A percentile compares a stretch with the other conserved stretches of the same genome.
Evolutionary conservation across 257 asterid species (phyloP).

Genomic region (Fraxinus excelsior): DNA sequence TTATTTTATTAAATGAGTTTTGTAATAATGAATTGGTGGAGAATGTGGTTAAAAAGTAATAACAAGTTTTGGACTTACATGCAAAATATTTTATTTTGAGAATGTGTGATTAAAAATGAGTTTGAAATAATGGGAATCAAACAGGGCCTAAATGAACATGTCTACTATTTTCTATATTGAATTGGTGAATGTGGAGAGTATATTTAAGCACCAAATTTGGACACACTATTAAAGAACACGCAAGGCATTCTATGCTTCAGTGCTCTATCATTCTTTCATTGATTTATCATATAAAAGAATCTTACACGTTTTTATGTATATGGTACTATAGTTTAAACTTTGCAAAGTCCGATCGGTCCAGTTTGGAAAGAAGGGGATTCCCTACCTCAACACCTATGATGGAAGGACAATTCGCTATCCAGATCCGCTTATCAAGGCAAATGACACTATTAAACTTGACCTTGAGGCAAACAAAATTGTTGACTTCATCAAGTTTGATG

Average conservation of each 20-base stretch:
- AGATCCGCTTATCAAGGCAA: conserved; percentile 23
- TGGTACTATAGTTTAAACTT: conserved; percentile 33
- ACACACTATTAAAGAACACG: too few relatives aligned
- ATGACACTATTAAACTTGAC: conserved; percentile 40
- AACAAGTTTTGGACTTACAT: too few relatives aligned
- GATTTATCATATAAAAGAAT: background rate
- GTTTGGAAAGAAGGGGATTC: conserved; percentile 38
- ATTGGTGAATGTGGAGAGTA: too few relatives aligned
- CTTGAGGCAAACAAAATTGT: conserved; percentile 34
- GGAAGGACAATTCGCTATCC: conserved; percentile 39
- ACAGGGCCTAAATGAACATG: background rate
- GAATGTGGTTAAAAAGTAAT: too few relatives aligned
- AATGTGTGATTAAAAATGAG: too few relatives aligned
- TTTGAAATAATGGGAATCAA: too few relatives aligned
- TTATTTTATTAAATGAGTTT: too few relatives aligned
- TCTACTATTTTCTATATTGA: background rate
- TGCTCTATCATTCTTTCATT: background rate
- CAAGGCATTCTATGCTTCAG: too few relatives aligned
- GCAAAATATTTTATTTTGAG: too few relatives aligned
- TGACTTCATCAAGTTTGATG: conserved; percentile 24
- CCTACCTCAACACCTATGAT: conserved; percentile 37
- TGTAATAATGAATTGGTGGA: too few relatives aligned
- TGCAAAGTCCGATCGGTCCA: conserved; percentile 39
- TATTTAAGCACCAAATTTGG: too few relatives aligned
- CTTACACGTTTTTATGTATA: background rate